Base-by-base conservation (phyloP, 1,139 yeast genomes). In the Taphrina deformans region DNA sequence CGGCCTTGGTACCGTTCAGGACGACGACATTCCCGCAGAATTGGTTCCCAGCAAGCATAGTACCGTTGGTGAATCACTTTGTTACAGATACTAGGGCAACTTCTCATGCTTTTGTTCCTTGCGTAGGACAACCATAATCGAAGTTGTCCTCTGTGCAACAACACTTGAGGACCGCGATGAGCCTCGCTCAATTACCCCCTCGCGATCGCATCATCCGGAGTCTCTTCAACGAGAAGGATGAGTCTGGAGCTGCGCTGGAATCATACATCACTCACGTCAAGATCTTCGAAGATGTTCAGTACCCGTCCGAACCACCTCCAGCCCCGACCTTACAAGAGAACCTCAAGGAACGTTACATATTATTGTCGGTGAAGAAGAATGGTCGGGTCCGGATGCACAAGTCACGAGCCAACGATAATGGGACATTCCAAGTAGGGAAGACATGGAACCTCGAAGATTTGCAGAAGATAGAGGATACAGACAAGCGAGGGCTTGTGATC, bases 361-460 rank as follows among this genome's bases (percentile, higher is more conserved):
- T 68, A 84, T 14, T 80, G 85, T 7, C 55, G n/a, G 83, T 82
- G 3, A 78, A 82, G 67, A 76, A 79, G 58, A 77, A 82, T 1
- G 95, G 96, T 1, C 78, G 88, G 27, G 86, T 89, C 51, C 80
- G 87, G 66, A 73, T 93, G 29, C 97, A 91, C 73, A 93, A 93
- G 76, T 97, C 96, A 1, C 86, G 96, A 71, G 90, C 83, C 73
- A 88, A 88, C 71, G 80, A 84, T 10, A 85, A 85, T 67, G 90
- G 88, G 1, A 76, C 85, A 2, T 86, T 88, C 72, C 98, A 92
- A 75, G 89, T 93, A 64, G 99, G 99, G 45, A 83, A 97, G 72
- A 87, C 96, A 3, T 93, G 99, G 99, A 87, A 86, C 69, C 77
- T 93, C 72, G 89, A 84, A 67, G 96, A 89, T 70, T 78, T 93